These are phyloP conservation scores for Phaffomyces antillensis DNA, from an alignment of 805 yeast genomes.

Conservation along the genomic window DNA sequence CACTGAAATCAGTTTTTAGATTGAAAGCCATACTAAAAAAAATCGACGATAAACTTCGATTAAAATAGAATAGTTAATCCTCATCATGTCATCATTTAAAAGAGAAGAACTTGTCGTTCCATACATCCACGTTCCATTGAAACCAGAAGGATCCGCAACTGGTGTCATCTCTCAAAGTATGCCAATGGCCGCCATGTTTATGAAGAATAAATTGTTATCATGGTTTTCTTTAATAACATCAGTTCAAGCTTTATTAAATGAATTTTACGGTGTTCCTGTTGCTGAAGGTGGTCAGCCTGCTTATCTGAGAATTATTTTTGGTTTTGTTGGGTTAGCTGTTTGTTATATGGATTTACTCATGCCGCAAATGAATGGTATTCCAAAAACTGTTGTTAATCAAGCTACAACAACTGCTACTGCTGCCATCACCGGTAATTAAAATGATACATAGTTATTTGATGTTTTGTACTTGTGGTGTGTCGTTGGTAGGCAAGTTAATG, in stretches of 20 bases:
- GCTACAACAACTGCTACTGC: constrained; percentile 11
- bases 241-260: constrained; percentile 31
- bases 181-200: constrained; percentile 66
- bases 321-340: constrained; percentile 40
- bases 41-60: neutral
- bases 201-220: constrained; percentile 42
- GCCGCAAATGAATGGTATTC: constrained; percentile 23
- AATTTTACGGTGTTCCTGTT: constrained; percentile 15
- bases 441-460: neutral
- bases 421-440: neutral
- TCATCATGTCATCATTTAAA: constrained; percentile 16
- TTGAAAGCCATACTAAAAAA: neutral
- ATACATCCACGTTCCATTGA: constrained; percentile 43
- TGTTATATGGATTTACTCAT: constrained; percentile 44
- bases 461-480: neutral
- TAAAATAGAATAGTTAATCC: constrained; percentile 20
- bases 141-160: constrained; percentile 37
- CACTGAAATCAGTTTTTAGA: too few relatives aligned
- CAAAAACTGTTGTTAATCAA: constrained; percentile 18
- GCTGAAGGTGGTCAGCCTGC: constrained; percentile 36
- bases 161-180: constrained; percentile 47
- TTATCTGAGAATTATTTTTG: constrained; percentile 22
- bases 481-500: too few relatives aligned
- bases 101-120: constrained; percentile 31
- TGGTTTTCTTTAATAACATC: constrained; percentile 51